Percentiles rank a stretch among this genome's conserved stretches.
Evolutionary conservation across 192 early-diverging fungal species (phyloP).

Genomic region (Coemansia sp.): DNA sequence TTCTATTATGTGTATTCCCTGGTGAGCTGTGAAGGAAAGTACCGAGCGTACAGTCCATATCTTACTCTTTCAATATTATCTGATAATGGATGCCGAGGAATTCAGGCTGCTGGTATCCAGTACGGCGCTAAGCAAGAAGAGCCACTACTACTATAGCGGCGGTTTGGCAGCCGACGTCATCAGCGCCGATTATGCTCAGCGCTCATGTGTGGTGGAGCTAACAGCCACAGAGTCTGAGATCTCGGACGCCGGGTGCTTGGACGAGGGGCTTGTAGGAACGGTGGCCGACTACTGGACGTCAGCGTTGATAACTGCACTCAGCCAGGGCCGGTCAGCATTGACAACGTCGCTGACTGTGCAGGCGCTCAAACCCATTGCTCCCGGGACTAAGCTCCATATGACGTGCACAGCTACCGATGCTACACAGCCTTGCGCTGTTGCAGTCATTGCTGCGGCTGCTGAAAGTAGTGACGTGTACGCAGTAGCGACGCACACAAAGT

Average conservation of each 20-base stretch:
- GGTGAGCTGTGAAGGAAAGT: neutral
- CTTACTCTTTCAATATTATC: too few species aligned
- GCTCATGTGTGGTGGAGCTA: too few species aligned
- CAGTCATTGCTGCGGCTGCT: constrained; percentile 22
- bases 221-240: too few species aligned
- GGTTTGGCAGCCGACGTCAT: constrained; percentile 14
- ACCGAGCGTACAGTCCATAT: too few species aligned
- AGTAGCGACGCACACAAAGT: constrained; percentile 40
- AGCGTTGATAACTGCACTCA: constrained; percentile 35
- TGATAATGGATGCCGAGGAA: too few species aligned
- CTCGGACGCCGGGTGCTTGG: too few species aligned
- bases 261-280: too few species aligned
- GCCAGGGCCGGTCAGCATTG: constrained; percentile 25
- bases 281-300: neutral
- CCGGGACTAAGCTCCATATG: constrained; percentile 14
- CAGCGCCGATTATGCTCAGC: neutral
- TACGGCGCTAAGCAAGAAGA: constrained; percentile 21
- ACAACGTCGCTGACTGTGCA: constrained; percentile 49
- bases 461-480: constrained; percentile 24
- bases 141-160: constrained; percentile 46
- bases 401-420: constrained; percentile 16
- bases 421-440: constrained; percentile 27
- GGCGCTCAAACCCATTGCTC: constrained; percentile 11
- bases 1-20: neutral
- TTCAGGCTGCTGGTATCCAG: neutral